Evolutionary conservation across 139 green algal species (phyloP), one percentile per base, ranked within the genome.

Genomic region (Ettlia oleoabundans): DNA sequence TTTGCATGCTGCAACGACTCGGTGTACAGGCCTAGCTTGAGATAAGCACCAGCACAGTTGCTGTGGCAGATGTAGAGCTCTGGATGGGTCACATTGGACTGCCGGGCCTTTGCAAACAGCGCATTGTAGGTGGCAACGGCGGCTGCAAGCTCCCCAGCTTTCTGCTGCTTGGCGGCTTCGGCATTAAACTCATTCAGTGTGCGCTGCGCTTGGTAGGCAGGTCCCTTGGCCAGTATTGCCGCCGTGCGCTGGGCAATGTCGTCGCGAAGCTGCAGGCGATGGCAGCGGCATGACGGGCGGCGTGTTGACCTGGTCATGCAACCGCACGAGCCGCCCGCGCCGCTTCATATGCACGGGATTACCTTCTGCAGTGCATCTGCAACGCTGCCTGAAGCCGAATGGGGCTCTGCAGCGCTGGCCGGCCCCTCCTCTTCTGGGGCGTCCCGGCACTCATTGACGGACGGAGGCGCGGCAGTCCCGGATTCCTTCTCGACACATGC

Each of bases 51-150:
- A 4, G 92, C 61, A 4, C 82, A 81, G 77, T 94, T 94, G 52
- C 64, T 82, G 81, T 95, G 78, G 67, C 86, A 92, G 22, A 92
- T 63, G 82, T 93, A 85, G 26, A 95, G 71, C 80, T 93, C 87
- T 26, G 86, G 77, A 71, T 94, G 91, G 3, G 81, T 90, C 1
- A 95, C 63, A 78, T 93, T 89, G 18, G 82, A 53, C 30, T 75
- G 58, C 22, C 51, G 28, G 1, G 82, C 68, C 58, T 86, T 88
- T 2, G 51, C 65, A 72, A 94, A 94, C 3, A 95, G 63, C 32
- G 90, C 87, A 15, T 21, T 10, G 47, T 90, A 93, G 18, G 81
- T 67, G 26, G 82, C 85, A 8, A 92, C 53, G 2, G 90, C 84
- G 6, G 47, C 79, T 3, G 86, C 30, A 28, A 67, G 37, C 9